Conservation (phyloP, 192 early-diverging fungal genomes). For the Backusella psychrophila region DNA sequence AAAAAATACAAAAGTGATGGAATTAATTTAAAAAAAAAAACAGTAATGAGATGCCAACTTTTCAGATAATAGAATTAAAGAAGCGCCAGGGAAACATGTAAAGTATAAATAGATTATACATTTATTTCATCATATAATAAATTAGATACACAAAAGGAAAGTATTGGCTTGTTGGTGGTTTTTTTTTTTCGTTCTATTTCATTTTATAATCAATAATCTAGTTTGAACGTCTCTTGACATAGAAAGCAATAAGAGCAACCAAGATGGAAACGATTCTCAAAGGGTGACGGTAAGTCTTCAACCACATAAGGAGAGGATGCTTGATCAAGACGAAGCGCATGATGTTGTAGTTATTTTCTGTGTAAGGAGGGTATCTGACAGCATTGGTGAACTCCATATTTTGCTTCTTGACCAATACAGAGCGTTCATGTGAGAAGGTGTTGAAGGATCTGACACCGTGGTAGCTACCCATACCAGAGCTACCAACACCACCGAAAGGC, state of each 20-base stretch:
- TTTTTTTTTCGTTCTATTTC: not conserved
- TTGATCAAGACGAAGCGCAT: constrained; percentile 23
- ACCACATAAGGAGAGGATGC: constrained; percentile 11
- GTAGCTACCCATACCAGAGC: constrained; percentile 84
- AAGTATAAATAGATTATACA: not conserved
- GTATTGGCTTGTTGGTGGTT: not conserved
- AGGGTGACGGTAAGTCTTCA: not conserved
- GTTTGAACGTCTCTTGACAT: not conserved
- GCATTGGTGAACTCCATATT: constrained; percentile 24
- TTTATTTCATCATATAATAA: not conserved
- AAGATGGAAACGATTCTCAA: constrained; percentile 1
- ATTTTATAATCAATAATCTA: not conserved
- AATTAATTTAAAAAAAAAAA: not conserved
- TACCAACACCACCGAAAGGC: constrained; percentile 91
- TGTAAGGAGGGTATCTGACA: constrained; percentile 38
- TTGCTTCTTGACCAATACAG: constrained; percentile 52
- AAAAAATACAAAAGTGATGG: too few species aligned
- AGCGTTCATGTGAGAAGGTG: constrained; percentile 75
- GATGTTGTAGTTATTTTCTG: constrained; percentile 6
- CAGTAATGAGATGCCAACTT: too few species aligned
- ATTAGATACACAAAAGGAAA: not conserved
- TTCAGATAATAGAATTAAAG: not conserved
- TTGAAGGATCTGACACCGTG: constrained; percentile 78
- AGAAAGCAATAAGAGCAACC: not conserved
- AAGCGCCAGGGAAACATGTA: not conserved